Conservation (phyloP, 306 rosid genomes). For the Castanopsis chinensis region DNA sequence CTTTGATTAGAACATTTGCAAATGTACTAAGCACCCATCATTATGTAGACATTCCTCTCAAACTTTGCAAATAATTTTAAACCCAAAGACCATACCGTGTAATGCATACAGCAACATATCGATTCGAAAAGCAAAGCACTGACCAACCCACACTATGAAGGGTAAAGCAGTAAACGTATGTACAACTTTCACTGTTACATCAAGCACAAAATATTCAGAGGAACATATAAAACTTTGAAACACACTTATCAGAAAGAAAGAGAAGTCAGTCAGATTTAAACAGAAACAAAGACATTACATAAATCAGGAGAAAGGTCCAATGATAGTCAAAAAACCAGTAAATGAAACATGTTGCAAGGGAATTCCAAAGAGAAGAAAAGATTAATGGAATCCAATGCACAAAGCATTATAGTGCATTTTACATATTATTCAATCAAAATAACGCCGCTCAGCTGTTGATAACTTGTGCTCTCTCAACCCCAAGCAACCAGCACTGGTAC, state of each 20-base stretch:
- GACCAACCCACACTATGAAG: too few relatives aligned
- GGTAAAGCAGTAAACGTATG: too few relatives aligned
- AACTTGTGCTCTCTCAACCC: too few relatives aligned
- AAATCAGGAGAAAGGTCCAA: not conserved
- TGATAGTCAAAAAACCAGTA: not conserved
- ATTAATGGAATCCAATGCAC: not conserved
- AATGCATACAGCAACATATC: too few relatives aligned
- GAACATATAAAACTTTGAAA: not conserved
- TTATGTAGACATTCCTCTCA: not conserved
- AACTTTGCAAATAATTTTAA: not conserved
- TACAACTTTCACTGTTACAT: not conserved
- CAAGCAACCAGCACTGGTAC: too few relatives aligned
- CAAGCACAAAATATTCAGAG: not conserved
- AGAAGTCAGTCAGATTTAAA: not conserved
- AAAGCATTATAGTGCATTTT: not conserved
- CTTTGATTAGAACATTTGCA: not conserved
- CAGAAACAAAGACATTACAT: not conserved
- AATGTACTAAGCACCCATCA: not conserved
- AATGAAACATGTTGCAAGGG: slow-evolving; percentile 9
- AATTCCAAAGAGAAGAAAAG: not conserved
- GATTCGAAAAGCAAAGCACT: too few relatives aligned
- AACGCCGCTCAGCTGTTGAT: too few relatives aligned
- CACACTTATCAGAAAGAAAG: not conserved
- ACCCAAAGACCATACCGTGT: too few relatives aligned
- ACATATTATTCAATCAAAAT: slow-evolving; percentile 31